A percentile compares a stretch with the other conserved stretches of the same genome.
Conservation (phyloP, 805 yeast species). For the Wickerhamiella lipophila region DNA sequence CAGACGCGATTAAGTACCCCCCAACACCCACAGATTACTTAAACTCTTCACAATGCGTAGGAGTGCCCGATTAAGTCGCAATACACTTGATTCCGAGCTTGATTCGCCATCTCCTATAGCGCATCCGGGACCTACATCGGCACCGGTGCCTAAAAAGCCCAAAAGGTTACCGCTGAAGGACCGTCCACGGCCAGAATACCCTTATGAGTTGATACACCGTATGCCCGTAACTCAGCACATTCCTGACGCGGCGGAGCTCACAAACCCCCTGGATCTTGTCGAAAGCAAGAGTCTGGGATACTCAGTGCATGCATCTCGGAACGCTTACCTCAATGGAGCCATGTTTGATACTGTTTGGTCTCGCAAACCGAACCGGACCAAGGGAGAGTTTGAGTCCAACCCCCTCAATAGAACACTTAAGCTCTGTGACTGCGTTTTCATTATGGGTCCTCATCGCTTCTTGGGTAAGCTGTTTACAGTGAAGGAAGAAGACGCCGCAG, state of each 20-base stretch:
- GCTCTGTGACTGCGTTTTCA: constrained; percentile 59
- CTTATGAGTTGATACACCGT: constrained; percentile 20
- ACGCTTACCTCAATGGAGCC: constrained; percentile 48
- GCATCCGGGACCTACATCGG: constrained; percentile 8
- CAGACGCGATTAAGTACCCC: neutral
- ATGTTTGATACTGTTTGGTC: constrained; percentile 76
- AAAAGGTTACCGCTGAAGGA: constrained; percentile 17
- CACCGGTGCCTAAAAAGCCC: constrained; percentile 19
- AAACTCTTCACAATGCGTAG: constrained; percentile 5
- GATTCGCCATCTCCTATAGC: neutral
- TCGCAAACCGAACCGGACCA: constrained; percentile 47
- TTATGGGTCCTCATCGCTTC: constrained; percentile 74
- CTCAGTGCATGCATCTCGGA: constrained; percentile 59
- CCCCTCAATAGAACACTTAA: constrained; percentile 83
- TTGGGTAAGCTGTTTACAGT: constrained; percentile 69
- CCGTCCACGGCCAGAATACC: constrained; percentile 22
- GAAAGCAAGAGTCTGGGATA: constrained; percentile 42
- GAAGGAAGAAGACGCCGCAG: constrained; percentile 48
- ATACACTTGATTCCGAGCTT: constrained; percentile 6
- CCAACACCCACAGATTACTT: neutral
- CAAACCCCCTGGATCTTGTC: constrained; percentile 52
- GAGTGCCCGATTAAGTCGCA: constrained; percentile 6
- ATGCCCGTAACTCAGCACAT: constrained; percentile 48
- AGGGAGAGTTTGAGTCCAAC: constrained; percentile 35
- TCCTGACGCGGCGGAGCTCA: constrained; percentile 54